phyloP scores from a whole-genome alignment of 1,284 basidiomycete genomes.

The Butyriboletus regius region DNA sequence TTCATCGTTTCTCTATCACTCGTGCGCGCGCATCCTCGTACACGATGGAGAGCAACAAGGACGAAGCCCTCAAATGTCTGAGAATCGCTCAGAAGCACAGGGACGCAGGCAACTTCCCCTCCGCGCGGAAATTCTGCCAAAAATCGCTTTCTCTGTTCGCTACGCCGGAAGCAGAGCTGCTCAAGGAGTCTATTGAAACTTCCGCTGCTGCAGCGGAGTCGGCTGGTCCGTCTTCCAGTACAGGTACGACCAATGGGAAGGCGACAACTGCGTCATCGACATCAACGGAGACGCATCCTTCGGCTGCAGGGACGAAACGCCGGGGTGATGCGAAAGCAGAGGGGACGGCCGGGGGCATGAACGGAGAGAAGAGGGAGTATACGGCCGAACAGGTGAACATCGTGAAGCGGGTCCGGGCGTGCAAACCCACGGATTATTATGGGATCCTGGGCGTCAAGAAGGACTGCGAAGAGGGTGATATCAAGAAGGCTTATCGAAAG shows the following conservation, averaged over 20 bases:
- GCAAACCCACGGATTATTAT: conserved; percentile 89
- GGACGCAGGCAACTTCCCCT: conserved; percentile 61
- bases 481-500: conserved; percentile 97
- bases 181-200: conserved; percentile 60
- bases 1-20: conserved; percentile 6
- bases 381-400: conserved; percentile 79
- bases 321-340: conserved; percentile 37
- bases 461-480: conserved; percentile 80
- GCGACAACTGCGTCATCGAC: conserved; percentile 38
- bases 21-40: conserved; percentile 5
- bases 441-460: conserved; percentile 81
- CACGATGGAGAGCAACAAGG: conserved; percentile 80
- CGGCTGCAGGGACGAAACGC: conserved; percentile 57
- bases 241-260: conserved; percentile 28
- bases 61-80: conserved; percentile 78
- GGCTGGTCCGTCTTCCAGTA: conserved; percentile 24
- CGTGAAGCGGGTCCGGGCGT: conserved; percentile 80
- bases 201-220: conserved; percentile 38
- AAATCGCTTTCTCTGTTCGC: conserved; percentile 82
- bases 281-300: conserved; percentile 59
- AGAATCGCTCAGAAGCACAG: conserved; percentile 69
- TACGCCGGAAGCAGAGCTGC: conserved; percentile 68
- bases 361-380: conserved; percentile 73
- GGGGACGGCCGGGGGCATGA: conserved; percentile 48
- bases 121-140: conserved; percentile 83